Evolutionary conservation across 2,329 filamentous ascomycete genomes (phyloP), one percentile per base, ranked within the genome.

Genomic region (Penicillium digitatum): DNA sequence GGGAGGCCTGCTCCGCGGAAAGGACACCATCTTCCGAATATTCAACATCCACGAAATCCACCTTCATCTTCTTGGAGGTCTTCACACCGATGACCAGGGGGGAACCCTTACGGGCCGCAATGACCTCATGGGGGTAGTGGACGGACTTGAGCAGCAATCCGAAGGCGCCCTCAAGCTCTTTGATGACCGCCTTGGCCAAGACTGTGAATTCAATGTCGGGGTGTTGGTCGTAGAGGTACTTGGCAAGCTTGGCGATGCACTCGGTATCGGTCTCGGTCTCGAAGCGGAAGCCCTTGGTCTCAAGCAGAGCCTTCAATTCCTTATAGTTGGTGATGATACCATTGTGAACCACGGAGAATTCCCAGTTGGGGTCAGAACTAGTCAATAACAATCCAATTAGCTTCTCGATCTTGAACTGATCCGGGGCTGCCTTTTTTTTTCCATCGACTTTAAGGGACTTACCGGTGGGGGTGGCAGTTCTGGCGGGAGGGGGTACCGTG

Each of bases 251-350:
- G 65, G 94, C 94, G 77, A 99, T 99, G 77, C 93, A 96, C 81
- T 99, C 94, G 50, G 94, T 99, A 73, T 99, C 94, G 65, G 94
- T 99, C 79, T 99, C 93, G 49, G 94, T 99, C 86, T 99, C 94
- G 75, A 99, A 99, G 72, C 87, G 88, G 86, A 96, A 95, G 73
- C 94, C 94, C 84, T 97, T 99, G 82, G 83, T 83, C 79, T 88
- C 84, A 66, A 99, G 84, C 62, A 99, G 86, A 60, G 88, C 90
- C 86, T 93, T 96, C 69, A 99, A 81, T 80, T 99, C 94, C 84
- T 99, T 99, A 86, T 99, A 99, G 85, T 99, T 99, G 81, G 94
- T 99, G 79, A 99, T 99, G 83, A 99, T 99, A 73, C 94, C 94
- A 79, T 99, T 99, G 87, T 99, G 94, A 59, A 97, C 94, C 68